phyloP scores from a whole-genome alignment of 1,284 basidiomycete species.

The Peniophora sp. region DNA sequence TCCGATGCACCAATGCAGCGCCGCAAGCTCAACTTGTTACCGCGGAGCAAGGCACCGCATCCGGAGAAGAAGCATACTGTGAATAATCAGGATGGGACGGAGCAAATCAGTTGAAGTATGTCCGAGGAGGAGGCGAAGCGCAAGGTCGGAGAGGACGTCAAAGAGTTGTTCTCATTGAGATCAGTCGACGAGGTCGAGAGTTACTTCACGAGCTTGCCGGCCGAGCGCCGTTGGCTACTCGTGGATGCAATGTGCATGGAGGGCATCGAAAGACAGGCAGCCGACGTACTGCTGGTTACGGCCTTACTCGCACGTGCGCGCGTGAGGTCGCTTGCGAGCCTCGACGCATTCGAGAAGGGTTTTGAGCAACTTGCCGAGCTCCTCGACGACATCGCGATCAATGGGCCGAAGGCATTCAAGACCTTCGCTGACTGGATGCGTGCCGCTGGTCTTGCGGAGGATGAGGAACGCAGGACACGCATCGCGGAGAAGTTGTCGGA shows the following conservation, averaged over 20 bases:
- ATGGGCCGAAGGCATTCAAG: constrained; percentile 79
- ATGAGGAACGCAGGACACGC: constrained; percentile 45
- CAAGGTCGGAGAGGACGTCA: constrained; percentile 74
- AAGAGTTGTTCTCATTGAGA: constrained; percentile 69
- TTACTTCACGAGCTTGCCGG: constrained; percentile 67
- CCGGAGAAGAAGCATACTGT: constrained; percentile 53
- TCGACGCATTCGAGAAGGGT: constrained; percentile 45
- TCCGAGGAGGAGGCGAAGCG: constrained; percentile 65
- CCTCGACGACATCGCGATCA: constrained; percentile 64
- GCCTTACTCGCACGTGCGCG: constrained; percentile 53
- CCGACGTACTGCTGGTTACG: constrained; percentile 71
- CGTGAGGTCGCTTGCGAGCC: constrained; percentile 44
- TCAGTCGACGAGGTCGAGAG: constrained; percentile 80
- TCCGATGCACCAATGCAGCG: constrained; percentile 46
- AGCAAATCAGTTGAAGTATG: constrained; percentile 37
- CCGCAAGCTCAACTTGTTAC: constrained; percentile 63
- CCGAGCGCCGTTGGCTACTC: constrained; percentile 54
- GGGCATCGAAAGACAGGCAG: constrained; percentile 75
- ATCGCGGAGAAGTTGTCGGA: constrained; percentile 44
- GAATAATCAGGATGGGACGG: constrained; percentile 16
- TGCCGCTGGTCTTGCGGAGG: constrained; percentile 43
- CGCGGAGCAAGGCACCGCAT: constrained; percentile 41
- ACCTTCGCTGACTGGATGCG: constrained; percentile 70
- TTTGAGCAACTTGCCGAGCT: constrained; percentile 55
- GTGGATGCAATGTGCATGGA: constrained; percentile 64